These are phyloP conservation scores for Chenopodium formosanum DNA, from an alignment of 148 eudicot genomes.

Conservation along the genomic window DNA sequence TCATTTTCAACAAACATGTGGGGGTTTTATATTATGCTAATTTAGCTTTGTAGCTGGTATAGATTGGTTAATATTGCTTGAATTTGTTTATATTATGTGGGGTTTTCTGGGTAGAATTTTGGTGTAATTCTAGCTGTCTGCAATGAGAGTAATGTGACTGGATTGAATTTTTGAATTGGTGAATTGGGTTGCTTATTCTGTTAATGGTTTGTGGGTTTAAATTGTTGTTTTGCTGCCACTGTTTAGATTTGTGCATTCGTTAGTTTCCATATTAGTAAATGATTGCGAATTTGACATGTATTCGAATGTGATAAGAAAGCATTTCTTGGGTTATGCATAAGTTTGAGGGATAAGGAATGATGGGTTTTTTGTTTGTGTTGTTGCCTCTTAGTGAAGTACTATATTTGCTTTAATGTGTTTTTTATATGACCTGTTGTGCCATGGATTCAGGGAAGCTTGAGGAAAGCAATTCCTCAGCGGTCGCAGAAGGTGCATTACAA, in stretches of 20 bases:
- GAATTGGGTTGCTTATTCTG: constrained; percentile 7
- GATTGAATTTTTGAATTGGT: neutral
- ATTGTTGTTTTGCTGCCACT: neutral
- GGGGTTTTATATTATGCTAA: neutral
- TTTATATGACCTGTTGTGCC: constrained; percentile 9
- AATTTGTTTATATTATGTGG: neutral
- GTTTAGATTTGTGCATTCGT: neutral
- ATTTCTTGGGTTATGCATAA: neutral
- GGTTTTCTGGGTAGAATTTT: neutral
- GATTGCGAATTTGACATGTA: neutral
- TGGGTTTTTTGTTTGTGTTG: neutral
- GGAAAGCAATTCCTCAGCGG: constrained; percentile 50
- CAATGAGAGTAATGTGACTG: constrained; percentile 5
- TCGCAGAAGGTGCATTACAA: constrained; percentile 54
- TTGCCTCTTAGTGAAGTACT: neutral
- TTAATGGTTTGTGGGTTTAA: neutral
- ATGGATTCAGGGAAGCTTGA: constrained; percentile 48
- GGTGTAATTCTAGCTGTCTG: neutral
- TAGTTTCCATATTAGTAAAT: neutral
- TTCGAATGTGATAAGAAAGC: neutral
- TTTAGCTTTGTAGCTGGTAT: neutral
- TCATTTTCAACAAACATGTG: neutral
- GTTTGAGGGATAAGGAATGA: neutral
- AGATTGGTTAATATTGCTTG: too few relatives aligned
- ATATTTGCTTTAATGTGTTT: neutral